phyloP scores from a whole-genome alignment of 352 stramenopile genomes.

The Pelagophyceae sp. region DNA sequence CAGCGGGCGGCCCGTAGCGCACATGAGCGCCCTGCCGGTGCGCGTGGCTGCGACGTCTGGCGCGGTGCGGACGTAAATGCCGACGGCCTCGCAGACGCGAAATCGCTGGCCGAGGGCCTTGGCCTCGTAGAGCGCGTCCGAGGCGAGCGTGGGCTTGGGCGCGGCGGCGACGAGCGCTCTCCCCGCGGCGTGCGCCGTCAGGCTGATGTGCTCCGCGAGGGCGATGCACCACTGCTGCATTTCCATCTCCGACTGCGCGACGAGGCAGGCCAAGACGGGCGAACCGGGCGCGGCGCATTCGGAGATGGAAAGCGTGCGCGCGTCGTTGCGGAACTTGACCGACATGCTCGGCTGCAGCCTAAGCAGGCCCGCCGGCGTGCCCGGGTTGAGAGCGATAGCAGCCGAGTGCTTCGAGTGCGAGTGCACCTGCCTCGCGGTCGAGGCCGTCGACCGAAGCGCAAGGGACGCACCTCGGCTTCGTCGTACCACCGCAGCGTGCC shows the following conservation, averaged over 20 bases:
- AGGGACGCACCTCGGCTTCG: slow-evolving; percentile 5
- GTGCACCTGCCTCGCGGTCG: too few species aligned
- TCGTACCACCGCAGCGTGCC: slow-evolving; percentile 5
- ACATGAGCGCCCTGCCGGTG: slow-evolving; percentile 11
- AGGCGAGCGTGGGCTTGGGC: neutral
- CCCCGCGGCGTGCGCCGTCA: neutral
- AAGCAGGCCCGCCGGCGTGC: neutral
- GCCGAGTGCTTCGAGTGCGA: neutral
- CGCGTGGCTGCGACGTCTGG: slow-evolving; percentile 16
- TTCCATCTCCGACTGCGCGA: neutral
- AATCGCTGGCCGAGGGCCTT: neutral
- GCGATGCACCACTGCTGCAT: slow-evolving; percentile 18
- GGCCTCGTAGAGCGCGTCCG: neutral
- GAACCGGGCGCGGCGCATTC: neutral
- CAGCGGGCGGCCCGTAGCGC: too few species aligned
- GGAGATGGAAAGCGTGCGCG: neutral
- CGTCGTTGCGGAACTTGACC: slow-evolving; percentile 2
- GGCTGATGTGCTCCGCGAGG: slow-evolving; percentile 4
- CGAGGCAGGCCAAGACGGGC: neutral
- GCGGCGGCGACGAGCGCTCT: neutral
- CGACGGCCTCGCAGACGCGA: neutral
- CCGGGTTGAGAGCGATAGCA: neutral
- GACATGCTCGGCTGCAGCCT: neutral
- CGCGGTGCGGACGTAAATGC: slow-evolving; percentile 7
- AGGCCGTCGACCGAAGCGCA: too few species aligned